Evolutionary conservation across 1,139 yeast genomes (phyloP).

Genomic region (Saccharomyces pastorianus): DNA sequence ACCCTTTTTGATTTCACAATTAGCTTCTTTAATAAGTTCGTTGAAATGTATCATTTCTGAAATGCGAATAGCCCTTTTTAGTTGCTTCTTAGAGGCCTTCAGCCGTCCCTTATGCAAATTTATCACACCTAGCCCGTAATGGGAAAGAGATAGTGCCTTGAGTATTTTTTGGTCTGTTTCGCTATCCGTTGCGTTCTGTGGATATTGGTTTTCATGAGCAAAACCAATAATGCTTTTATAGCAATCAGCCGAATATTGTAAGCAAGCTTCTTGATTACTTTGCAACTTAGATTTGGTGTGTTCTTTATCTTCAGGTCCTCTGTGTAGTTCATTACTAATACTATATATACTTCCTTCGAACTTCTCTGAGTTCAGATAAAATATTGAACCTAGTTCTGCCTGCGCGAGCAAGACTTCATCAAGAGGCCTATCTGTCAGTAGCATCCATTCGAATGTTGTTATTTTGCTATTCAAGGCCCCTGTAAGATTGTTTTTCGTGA

Average conservation of each 20-base stretch:
- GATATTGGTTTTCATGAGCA: slow-evolving; percentile 3
- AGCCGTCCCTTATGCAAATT: slow-evolving; percentile 43
- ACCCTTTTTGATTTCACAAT: slow-evolving; percentile 47
- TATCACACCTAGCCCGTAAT: slow-evolving; percentile 79
- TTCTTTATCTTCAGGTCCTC: background rate
- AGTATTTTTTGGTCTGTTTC: slow-evolving; percentile 37
- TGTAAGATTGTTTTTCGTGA: slow-evolving; percentile 54
- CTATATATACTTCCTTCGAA: slow-evolving; percentile 41
- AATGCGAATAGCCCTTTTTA: slow-evolving; percentile 61
- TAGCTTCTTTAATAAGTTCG: slow-evolving; percentile 56
- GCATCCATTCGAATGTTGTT: slow-evolving; percentile 64
- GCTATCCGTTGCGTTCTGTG: background rate
- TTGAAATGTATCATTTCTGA: slow-evolving; percentile 61
- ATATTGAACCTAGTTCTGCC: slow-evolving; percentile 62
- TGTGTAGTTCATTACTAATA: slow-evolving; percentile 11
- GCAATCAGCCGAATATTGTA: background rate
- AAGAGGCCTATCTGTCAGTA: slow-evolving; percentile 57
- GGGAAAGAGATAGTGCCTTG: slow-evolving; percentile 67
- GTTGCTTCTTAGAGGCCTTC: slow-evolving; percentile 45
- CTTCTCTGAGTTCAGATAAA: slow-evolving; percentile 61
- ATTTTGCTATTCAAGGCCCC: slow-evolving; percentile 55
- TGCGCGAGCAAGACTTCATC: slow-evolving; percentile 56
- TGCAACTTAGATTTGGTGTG: background rate
- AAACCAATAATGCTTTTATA: background rate
- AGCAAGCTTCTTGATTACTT: background rate